A percentile compares a stretch with the other conserved stretches of the same genome.
phyloP scores from a whole-genome alignment of 805 yeast genomes.

The Lachancea fermentati region DNA sequence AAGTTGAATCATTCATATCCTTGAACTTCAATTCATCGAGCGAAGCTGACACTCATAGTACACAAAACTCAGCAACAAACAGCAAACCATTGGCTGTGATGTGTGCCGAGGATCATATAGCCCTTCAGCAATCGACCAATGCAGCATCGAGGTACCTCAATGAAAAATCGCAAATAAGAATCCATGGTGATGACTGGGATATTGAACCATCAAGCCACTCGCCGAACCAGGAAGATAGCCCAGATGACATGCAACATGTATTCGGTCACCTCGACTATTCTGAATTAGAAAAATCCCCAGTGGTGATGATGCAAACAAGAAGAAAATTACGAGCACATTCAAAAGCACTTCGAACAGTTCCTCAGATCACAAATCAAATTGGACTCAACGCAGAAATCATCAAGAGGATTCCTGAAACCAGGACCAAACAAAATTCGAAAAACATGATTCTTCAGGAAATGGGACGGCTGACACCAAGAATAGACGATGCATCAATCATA shows the following conservation, averaged over 20 bases:
- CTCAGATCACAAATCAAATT: no score
- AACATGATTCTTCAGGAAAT: no score
- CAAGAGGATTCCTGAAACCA: no score
- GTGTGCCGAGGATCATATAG: no score
- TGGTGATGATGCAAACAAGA: slow-evolving; percentile 21
- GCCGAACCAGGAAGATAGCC: neutral
- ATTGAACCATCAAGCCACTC: slow-evolving; percentile 3
- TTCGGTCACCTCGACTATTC: neutral
- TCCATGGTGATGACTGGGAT: slow-evolving; percentile 8
- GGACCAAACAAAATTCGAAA: no score
- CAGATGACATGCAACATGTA: neutral
- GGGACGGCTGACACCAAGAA: no score
- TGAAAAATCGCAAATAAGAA: no score
- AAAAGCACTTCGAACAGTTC: slow-evolving; percentile 5
- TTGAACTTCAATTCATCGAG: slow-evolving; percentile 13
- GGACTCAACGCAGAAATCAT: no score
- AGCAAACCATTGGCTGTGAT: no score
- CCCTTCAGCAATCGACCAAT: no score
- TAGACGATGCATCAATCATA: no score
- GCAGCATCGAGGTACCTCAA: no score
- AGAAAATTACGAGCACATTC: slow-evolving; percentile 19
- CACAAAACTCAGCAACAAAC: neutral
- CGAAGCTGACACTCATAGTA: slow-evolving; percentile 8
- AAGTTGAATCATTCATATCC: slow-evolving; percentile 25
- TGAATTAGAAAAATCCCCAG: slow-evolving; percentile 20